A percentile compares a stretch with the other conserved stretches of the same genome.
phyloP scores from a whole-genome alignment of 2,329 filamentous ascomycete genomes.

The Pestalotiopsis fici region DNA sequence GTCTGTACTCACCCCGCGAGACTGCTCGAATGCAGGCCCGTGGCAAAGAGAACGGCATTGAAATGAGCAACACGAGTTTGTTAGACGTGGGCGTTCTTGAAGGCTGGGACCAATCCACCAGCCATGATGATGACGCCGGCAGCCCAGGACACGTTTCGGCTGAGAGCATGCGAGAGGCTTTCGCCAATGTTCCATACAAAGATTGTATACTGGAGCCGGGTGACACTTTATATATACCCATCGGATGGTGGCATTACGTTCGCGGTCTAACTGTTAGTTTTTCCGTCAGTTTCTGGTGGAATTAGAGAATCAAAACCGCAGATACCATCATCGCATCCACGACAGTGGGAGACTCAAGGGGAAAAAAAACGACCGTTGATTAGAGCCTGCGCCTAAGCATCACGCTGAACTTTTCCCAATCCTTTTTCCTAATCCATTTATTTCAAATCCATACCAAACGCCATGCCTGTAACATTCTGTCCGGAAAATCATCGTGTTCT shows the following conservation, averaged over 20 bases:
- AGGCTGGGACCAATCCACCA: constrained; percentile 49
- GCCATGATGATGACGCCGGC: neutral
- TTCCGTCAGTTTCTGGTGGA: constrained; percentile 98
- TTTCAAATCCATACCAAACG: neutral
- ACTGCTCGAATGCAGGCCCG: constrained; percentile 61
- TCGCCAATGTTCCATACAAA: constrained; percentile 63
- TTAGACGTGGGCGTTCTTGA: constrained; percentile 75
- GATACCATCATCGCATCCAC: neutral
- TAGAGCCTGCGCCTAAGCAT: neutral
- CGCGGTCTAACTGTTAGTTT: constrained; percentile 83
- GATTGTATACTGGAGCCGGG: constrained; percentile 81
- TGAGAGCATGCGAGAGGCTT: constrained; percentile 34
- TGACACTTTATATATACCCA: constrained; percentile 84
- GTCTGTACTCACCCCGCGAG: constrained; percentile 74
- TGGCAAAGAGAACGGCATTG: constrained; percentile 68
- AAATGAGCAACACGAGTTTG: constrained; percentile 89
- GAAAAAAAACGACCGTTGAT: neutral
- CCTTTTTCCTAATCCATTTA: neutral
- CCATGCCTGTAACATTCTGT: neutral
- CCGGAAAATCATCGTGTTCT: neutral
- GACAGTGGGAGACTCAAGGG: no score
- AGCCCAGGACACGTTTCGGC: constrained; percentile 14
- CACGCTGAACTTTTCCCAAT: no score
- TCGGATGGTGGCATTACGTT: constrained; percentile 99
- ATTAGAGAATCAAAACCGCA: constrained; percentile 35